These are phyloP conservation scores for Eimeria acervulina DNA, from an alignment of 169 alveolate genomes.

Conservation along the genomic window DNA sequence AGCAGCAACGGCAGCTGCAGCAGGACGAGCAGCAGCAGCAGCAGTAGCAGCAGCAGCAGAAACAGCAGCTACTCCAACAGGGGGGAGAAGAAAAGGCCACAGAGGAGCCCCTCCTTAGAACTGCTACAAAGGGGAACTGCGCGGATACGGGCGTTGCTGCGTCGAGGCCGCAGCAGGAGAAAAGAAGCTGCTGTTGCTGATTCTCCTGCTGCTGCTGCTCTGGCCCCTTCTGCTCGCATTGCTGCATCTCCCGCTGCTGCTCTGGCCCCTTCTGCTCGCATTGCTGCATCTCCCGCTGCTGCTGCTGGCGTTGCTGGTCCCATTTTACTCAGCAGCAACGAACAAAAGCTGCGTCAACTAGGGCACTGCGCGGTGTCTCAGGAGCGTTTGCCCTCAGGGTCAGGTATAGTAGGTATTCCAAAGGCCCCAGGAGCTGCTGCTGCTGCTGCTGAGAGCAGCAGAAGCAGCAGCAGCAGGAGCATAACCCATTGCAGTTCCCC, in stretches of 20 bases:
- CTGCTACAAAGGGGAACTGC: conserved; percentile 24
- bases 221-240: neutral
- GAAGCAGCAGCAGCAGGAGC: conserved; percentile 21
- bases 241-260: neutral
- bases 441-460: conserved; percentile 31
- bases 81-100: neutral
- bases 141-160: conserved; percentile 45
- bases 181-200: conserved; percentile 20
- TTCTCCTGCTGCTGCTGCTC: neutral
- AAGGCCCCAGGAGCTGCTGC: neutral
- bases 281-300: neutral
- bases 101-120: conserved; percentile 51
- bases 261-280: neutral
- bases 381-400: neutral
- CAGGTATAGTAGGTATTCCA: neutral
- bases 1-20: neutral
- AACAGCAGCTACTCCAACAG: conserved; percentile 17
- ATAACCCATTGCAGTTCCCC: neutral
- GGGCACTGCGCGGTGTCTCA: neutral
- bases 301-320: neutral
- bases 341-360: neutral
- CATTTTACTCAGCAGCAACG: neutral
- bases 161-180: conserved; percentile 61
- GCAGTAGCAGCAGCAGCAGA: conserved; percentile 44
- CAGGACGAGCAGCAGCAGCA: conserved; percentile 18